A percentile compares a stretch with the other conserved stretches of the same genome.
phyloP scores from a whole-genome alignment of 768 basidiomycete species.

The Naganishia antarctica region DNA sequence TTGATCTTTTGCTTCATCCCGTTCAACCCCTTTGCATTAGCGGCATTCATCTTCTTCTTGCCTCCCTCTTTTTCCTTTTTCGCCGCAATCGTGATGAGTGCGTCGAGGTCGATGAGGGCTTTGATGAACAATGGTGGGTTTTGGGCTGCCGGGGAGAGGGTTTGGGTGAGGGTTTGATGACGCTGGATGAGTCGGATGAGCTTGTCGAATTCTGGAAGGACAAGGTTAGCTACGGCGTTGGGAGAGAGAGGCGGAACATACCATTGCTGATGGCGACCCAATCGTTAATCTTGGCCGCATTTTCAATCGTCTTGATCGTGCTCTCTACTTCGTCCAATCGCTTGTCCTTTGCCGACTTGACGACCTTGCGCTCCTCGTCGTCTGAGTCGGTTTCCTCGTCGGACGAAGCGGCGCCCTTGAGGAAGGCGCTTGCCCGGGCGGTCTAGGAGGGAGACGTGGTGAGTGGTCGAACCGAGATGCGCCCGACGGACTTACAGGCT shows the following conservation, averaged over 20 bases:
- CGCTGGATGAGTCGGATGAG: conserved; percentile 81
- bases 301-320: conserved; percentile 83
- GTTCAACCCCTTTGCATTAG: conserved; percentile 86
- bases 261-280: conserved; percentile 89
- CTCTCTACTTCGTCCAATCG: conserved; percentile 91
- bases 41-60: conserved; percentile 84
- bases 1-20: conserved; percentile 98
- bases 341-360: conserved; percentile 86
- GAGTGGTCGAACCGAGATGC: background rate
- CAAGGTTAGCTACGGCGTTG: background rate
- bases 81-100: conserved; percentile 65
- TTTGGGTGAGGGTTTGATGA: conserved; percentile 64
- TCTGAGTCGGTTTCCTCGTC: conserved; percentile 59
- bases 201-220: conserved; percentile 84
- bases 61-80: conserved; percentile 85
- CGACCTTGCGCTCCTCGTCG: conserved; percentile 62
- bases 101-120: conserved; percentile 60
- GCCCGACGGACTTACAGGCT: conserved; percentile 17
- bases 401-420: conserved; percentile 43
- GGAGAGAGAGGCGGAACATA: conserved; percentile 49
- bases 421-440: conserved; percentile 42
- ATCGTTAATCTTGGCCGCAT: conserved; percentile 91
- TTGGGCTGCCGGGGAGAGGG: conserved; percentile 77
- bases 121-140: conserved; percentile 55
- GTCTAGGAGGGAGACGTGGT: conserved; percentile 46